Conservation (phyloP, 83 land plant genomes). For the Isoetes engelmannii region DNA sequence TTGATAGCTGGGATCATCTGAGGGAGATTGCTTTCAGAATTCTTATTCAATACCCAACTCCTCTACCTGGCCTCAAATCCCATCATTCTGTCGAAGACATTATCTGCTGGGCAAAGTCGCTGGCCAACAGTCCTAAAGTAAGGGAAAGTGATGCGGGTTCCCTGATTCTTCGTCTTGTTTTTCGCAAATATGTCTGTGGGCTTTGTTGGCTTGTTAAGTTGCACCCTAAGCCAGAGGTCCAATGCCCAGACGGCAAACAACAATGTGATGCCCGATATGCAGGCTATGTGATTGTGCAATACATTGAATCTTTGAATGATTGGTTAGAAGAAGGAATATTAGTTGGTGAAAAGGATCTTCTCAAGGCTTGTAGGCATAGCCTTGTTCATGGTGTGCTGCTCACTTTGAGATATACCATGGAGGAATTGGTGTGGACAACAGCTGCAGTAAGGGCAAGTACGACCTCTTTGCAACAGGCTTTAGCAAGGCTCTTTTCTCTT, state of each 20-base stretch:
- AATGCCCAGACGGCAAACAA: background rate
- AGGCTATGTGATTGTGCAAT: conserved; percentile 41
- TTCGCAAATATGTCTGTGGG: conserved; percentile 82
- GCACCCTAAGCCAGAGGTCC: conserved; percentile 10
- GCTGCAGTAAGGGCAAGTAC: conserved; percentile 39
- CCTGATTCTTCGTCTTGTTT: conserved; percentile 66
- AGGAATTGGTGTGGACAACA: conserved; percentile 88
- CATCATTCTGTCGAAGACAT: conserved; percentile 39
- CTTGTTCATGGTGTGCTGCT: conserved; percentile 94
- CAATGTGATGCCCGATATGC: background rate
- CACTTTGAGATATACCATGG: conserved; percentile 80
- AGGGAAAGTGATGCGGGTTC: conserved; percentile 99
- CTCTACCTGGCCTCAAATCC: conserved; percentile 77
- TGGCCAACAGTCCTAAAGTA: conserved; percentile 89
- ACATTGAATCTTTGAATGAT: conserved; percentile 58
- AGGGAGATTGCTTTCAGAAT: conserved; percentile 83
- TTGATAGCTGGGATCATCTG: conserved; percentile 97
- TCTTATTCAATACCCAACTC: conserved; percentile 70
- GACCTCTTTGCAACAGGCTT: conserved; percentile 40
- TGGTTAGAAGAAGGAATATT: conserved; percentile 65
- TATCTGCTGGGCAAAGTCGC: conserved; percentile 65
- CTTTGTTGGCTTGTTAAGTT: conserved; percentile 66
- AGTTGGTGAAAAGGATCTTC: conserved; percentile 78
- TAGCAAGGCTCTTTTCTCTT: conserved; percentile 63
- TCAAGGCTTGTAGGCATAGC: conserved; percentile 78